Evolutionary conservation across 2,329 filamentous ascomycete species (phyloP).

Genomic region (Cytospora schulzeri): DNA sequence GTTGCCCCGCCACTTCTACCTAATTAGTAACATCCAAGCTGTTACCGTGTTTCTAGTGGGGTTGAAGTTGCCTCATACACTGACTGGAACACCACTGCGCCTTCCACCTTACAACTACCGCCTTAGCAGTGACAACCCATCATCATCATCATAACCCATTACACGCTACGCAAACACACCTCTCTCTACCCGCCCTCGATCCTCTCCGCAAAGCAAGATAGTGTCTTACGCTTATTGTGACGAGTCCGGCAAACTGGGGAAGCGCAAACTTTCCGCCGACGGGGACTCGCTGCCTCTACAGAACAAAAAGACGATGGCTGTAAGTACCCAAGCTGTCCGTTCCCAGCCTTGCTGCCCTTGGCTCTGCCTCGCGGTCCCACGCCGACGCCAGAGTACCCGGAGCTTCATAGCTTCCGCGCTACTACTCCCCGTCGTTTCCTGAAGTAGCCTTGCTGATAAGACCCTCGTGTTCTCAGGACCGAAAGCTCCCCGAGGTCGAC

Average conservation of each 20-base stretch:
- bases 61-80: slow-evolving; percentile 17
- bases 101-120: slow-evolving; percentile 15
- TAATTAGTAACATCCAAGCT: slow-evolving; percentile 4
- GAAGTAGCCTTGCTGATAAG: slow-evolving; percentile 25
- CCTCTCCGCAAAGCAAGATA: slow-evolving; percentile 17
- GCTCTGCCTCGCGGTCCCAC: neutral
- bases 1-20: slow-evolving; percentile 13
- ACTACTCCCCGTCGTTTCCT: neutral
- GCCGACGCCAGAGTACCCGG: neutral
- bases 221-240: slow-evolving; percentile 10
- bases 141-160: neutral
- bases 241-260: slow-evolving; percentile 58
- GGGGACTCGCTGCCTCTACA: slow-evolving; percentile 58
- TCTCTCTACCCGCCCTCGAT: neutral
- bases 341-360: neutral
- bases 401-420: neutral
- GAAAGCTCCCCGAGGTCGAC: slow-evolving; percentile 60
- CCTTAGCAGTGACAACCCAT: slow-evolving; percentile 3
- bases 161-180: slow-evolving; percentile 13
- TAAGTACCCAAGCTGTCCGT: slow-evolving; percentile 43
- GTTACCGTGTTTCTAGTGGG: slow-evolving; percentile 15
- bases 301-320: slow-evolving; percentile 61
- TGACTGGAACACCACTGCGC: neutral
- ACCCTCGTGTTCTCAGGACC: slow-evolving; percentile 42
- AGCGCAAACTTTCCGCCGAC: slow-evolving; percentile 64